Evolutionary conservation across 306 rosid species (phyloP).

Genomic region (Castanopsis chinensis): DNA sequence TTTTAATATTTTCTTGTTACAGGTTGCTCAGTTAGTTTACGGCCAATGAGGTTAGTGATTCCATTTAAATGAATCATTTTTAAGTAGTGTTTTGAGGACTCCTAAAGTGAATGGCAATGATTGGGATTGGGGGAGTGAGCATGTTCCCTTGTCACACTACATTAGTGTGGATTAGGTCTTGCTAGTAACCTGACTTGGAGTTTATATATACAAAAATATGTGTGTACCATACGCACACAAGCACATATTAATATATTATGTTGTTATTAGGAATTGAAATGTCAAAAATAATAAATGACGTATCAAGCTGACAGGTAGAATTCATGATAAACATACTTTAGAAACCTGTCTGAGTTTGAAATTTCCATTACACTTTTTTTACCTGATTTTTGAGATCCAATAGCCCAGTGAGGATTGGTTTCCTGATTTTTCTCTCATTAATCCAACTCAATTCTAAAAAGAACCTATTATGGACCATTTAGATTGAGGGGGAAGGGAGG

Average conservation of each 20-base stretch:
- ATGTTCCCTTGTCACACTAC: not conserved
- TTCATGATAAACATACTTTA: not conserved
- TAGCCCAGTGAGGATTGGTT: not conserved
- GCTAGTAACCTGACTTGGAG: not conserved
- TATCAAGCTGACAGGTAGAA: not conserved
- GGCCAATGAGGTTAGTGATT: slow-evolving; percentile 51
- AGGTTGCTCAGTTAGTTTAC: slow-evolving; percentile 47
- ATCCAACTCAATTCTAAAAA: not conserved
- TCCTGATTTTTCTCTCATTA: not conserved
- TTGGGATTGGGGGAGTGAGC: not conserved
- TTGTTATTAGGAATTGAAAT: not conserved
- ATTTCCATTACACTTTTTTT: not conserved
- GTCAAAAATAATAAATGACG: not conserved
- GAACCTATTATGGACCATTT: not conserved
- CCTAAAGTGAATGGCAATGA: not conserved
- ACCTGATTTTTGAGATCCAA: not conserved
- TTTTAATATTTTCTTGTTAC: slow-evolving; percentile 16
- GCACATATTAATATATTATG: not conserved
- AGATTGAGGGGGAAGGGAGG: too few species aligned
- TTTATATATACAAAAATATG: not conserved
- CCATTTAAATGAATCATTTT: not conserved
- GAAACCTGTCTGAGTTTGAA: not conserved
- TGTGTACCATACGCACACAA: too few species aligned
- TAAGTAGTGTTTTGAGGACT: not conserved
- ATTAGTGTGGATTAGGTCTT: too few species aligned